Conservation (phyloP, 306 rosid species). For the Acacia confusa region DNA sequence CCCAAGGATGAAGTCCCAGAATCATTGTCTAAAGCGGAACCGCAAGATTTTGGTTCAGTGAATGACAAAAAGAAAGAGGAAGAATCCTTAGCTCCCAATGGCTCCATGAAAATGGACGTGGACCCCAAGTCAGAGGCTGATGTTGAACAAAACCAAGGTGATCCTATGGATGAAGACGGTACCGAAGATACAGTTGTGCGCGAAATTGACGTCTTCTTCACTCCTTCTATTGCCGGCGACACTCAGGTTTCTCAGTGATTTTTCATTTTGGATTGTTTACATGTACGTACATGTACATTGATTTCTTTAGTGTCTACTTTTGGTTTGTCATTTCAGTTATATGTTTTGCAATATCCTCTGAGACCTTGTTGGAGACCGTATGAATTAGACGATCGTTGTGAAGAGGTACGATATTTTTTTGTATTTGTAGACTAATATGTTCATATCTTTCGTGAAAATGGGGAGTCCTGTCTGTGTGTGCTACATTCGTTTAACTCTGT, state of each 20-base stretch:
- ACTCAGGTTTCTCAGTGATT: constrained; percentile 48
- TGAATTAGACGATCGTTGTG: constrained; percentile 68
- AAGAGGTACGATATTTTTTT: constrained; percentile 53
- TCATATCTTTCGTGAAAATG: background rate
- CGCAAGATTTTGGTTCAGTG: constrained; percentile 26
- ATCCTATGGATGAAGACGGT: constrained; percentile 56
- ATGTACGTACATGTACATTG: background rate
- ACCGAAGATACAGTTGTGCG: constrained; percentile 69
- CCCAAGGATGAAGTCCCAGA: constrained; percentile 33
- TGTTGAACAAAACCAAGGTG: constrained; percentile 39
- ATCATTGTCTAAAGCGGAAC: constrained; percentile 39
- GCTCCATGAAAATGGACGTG: constrained; percentile 45
- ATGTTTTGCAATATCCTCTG: constrained; percentile 84
- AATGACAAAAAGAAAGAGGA: no score
- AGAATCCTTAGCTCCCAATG: constrained; percentile 29
- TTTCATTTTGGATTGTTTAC: background rate
- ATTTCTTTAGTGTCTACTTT: background rate
- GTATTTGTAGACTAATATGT: background rate
- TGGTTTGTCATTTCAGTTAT: constrained; percentile 45
- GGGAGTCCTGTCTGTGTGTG: background rate
- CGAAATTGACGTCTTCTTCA: constrained; percentile 77
- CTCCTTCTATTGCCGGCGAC: constrained; percentile 48
- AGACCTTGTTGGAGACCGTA: constrained; percentile 89
- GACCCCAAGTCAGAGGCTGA: constrained; percentile 38
- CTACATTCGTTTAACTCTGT: background rate